Evolutionary conservation across 2,329 filamentous ascomycete genomes (phyloP), one percentile per base, ranked within the genome.

Genomic region (Fusarium globosum): DNA sequence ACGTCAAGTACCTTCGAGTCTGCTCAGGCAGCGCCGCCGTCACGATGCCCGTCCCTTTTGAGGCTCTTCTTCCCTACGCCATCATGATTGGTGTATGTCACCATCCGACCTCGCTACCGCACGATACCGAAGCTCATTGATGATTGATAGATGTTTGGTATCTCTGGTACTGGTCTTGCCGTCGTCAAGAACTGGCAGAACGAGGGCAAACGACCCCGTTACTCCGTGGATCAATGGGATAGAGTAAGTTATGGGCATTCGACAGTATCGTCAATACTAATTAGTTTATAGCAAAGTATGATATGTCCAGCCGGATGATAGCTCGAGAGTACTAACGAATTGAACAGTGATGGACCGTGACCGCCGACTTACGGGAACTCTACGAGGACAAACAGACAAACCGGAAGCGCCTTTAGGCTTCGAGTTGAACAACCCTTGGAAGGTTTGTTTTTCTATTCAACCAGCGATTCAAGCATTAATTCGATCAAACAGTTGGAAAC

Each of bases 321-420:
- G 6, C 28, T 63, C 23, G 26, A 12, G 15, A 43, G 65, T 69
- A 66, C 68, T 62, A 46, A 63, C 26, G 12, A 30, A 64, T 30
- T 16, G n/a, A 39, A 41, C 61, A 91, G 90, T 92, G 90, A 91
- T 91, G 89, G 86, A 90, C 63, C 88, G 90, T 77, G 90, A 92
- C 76, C 85, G 86, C 69, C 86, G 90, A 79, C 84, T 92, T 70
- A 91, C 90, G 13, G 89, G 90, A 51, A 84, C 81, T 52, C 76
- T 90, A 70, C 85, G 89, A 80, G 90, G 89, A 42, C 90, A 92
- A 78, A 86, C 83, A 63, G 88, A 90, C 78, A 84, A 83, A 33
- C 81, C 88, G 46, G 80, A 83, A 73, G 89, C 90, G 28, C 89
- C 90, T 23, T 79, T 83, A 23, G 90, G 89, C 42, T 92, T 89